Percentiles rank a stretch among this genome's conserved stretches.
Evolutionary conservation across 2,329 filamentous ascomycete genomes (phyloP).

Genomic region (Penicillium sp.): DNA sequence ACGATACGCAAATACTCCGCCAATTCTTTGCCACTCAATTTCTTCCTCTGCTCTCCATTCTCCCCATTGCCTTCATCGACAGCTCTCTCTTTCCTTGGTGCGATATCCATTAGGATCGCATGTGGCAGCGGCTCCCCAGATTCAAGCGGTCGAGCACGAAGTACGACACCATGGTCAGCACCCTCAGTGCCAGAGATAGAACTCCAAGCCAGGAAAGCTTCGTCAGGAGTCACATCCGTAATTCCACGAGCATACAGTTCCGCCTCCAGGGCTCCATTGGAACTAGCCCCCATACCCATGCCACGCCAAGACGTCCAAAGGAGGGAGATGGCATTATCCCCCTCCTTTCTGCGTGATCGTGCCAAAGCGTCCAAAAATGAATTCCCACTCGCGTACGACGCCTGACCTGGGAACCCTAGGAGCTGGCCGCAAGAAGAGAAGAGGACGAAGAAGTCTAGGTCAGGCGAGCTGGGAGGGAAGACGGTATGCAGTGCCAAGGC

Average conservation of each 20-base stretch:
- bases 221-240: not conserved
- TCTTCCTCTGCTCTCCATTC: not conserved
- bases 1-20: not conserved
- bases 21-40: not conserved
- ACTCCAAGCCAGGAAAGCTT: not conserved
- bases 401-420: not conserved
- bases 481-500: not conserved
- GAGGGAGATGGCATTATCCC: not conserved
- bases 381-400: not conserved
- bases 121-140: conserved; percentile 22
- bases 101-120: conserved; percentile 12
- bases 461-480: not conserved
- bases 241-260: not conserved
- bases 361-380: not conserved
- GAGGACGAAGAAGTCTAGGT: not conserved
- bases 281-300: not conserved
- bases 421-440: not conserved
- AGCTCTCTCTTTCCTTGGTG: not conserved
- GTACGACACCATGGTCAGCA: conserved; percentile 34
- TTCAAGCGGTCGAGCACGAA: conserved; percentile 28
- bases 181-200: conserved; percentile 27
- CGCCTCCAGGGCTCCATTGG: not conserved
- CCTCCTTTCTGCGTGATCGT: not conserved
- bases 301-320: not conserved
- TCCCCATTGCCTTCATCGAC: not conserved